A percentile compares a stretch with the other conserved stretches of the same genome.
Conservation (phyloP, 768 basidiomycete species). For the Lactifluus piperatus region DNA sequence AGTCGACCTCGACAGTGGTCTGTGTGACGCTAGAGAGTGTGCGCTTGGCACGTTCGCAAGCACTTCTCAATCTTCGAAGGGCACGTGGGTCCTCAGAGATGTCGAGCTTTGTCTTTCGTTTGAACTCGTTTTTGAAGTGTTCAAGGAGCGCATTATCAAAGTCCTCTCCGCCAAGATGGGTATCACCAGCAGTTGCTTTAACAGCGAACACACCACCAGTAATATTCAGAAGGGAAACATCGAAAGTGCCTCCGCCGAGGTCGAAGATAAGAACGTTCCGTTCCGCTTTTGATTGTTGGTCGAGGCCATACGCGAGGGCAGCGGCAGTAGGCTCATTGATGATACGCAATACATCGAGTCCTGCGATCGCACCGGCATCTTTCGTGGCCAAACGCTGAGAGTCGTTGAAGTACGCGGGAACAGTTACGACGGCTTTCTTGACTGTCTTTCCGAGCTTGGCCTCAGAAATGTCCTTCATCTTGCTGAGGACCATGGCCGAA, state of each 20-base stretch:
- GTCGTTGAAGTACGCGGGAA: slow-evolving; percentile 99
- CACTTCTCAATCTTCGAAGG: slow-evolving; percentile 88
- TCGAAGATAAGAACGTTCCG: slow-evolving; percentile 99
- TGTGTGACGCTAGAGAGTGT: slow-evolving; percentile 97
- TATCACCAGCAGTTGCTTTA: slow-evolving; percentile 99
- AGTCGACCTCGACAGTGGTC: slow-evolving; percentile 99
- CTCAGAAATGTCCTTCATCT: slow-evolving; percentile 99
- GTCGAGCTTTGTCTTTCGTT: slow-evolving; percentile 93
- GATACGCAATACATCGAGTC: slow-evolving; percentile 99
- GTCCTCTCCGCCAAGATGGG: slow-evolving; percentile 99
- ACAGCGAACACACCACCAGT: slow-evolving; percentile 98
- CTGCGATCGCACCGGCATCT: slow-evolving; percentile 96
- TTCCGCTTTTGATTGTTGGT: slow-evolving; percentile 89
- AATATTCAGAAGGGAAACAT: slow-evolving; percentile 98
- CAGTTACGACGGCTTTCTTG: slow-evolving; percentile 98
- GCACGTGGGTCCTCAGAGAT: slow-evolving; percentile 97
- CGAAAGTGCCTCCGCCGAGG: slow-evolving; percentile 99
- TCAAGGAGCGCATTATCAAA: slow-evolving; percentile 98
- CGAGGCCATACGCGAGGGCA: slow-evolving; percentile 97
- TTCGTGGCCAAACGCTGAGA: slow-evolving; percentile 99
- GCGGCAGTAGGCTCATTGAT: slow-evolving; percentile 99
- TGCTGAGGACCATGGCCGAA: slow-evolving; percentile 98
- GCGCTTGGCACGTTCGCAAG: slow-evolving; percentile 99
- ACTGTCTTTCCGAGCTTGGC: slow-evolving; percentile 97
- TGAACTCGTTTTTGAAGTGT: slow-evolving; percentile 99